Percentiles rank a stretch among this genome's conserved stretches.
Evolutionary conservation across 352 stramenopile genomes (phyloP).

Genomic region (Peronospora destructor): DNA sequence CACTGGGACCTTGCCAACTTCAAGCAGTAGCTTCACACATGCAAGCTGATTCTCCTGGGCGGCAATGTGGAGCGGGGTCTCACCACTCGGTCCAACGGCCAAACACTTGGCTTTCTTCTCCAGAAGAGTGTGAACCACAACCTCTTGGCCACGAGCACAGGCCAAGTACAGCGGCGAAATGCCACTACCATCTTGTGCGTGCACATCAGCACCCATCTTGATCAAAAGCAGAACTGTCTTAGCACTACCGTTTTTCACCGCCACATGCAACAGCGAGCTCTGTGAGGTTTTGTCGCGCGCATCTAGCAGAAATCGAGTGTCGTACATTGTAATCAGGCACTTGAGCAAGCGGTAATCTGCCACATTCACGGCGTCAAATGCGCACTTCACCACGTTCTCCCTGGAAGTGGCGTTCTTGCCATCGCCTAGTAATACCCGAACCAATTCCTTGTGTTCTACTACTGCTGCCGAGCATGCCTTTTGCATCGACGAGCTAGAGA

Average conservation of each 20-base stretch:
- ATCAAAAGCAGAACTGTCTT: conserved; percentile 58
- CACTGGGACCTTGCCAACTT: conserved; percentile 37
- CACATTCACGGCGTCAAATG: conserved; percentile 40
- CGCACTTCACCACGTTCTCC: conserved; percentile 32
- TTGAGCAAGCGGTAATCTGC: conserved; percentile 51
- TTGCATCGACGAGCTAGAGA: conserved; percentile 32
- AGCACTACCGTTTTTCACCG: conserved; percentile 43
- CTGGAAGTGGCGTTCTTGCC: conserved; percentile 29
- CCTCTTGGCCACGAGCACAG: conserved; percentile 54
- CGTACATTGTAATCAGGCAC: conserved; percentile 43
- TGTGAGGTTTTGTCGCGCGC: conserved; percentile 39
- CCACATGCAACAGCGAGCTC: conserved; percentile 55
- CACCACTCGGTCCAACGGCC: conserved; percentile 56
- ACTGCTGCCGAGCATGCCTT: conserved; percentile 47
- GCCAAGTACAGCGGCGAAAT: conserved; percentile 76
- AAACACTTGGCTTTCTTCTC: conserved; percentile 46
- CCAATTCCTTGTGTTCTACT: conserved; percentile 33
- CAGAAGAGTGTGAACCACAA: conserved; percentile 55
- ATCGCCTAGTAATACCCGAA: conserved; percentile 48
- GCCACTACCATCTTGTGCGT: conserved; percentile 48
- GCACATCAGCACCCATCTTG: conserved; percentile 54
- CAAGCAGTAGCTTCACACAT: conserved; percentile 59
- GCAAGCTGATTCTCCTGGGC: conserved; percentile 75
- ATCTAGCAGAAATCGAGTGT: conserved; percentile 35
- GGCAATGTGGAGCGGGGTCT: conserved; percentile 73